phyloP scores from a whole-genome alignment of 805 yeast species.

The Candida maris region DNA sequence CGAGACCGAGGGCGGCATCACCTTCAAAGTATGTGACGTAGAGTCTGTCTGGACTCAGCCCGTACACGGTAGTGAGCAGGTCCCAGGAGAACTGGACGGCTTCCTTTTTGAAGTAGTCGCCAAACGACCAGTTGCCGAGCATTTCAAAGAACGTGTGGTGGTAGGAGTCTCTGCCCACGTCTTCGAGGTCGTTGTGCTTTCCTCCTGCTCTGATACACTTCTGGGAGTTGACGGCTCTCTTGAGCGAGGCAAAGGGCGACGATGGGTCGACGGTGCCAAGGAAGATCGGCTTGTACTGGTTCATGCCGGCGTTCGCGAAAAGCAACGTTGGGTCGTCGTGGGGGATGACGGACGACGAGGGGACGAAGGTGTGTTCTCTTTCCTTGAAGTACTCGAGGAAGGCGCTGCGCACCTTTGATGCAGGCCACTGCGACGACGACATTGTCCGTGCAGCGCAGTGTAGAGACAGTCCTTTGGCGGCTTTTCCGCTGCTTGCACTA shows the following conservation, averaged over 20 bases:
- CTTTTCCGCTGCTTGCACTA: neutral
- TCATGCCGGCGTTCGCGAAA: slow-evolving; percentile 99
- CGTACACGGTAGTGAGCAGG: slow-evolving; percentile 78
- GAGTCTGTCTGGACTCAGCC: slow-evolving; percentile 71
- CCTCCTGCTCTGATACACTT: slow-evolving; percentile 99
- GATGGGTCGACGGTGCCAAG: slow-evolving; percentile 96
- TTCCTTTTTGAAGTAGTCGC: slow-evolving; percentile 95
- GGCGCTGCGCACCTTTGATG: slow-evolving; percentile 62
- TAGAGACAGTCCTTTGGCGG: neutral
- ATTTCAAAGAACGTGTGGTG: slow-evolving; percentile 99
- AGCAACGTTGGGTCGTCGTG: slow-evolving; percentile 96
- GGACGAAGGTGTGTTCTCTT: slow-evolving; percentile 72
- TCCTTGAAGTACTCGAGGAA: slow-evolving; percentile 77
- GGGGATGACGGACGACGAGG: slow-evolving; percentile 93
- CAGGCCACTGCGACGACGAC: slow-evolving; percentile 38
- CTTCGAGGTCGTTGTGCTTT: slow-evolving; percentile 96
- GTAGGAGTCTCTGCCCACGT: slow-evolving; percentile 95
- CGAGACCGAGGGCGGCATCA: slow-evolving; percentile 74
- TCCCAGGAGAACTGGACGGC: slow-evolving; percentile 92
- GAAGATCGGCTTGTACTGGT: slow-evolving; percentile 96
- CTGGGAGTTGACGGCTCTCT: slow-evolving; percentile 92
- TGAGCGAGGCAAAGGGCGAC: slow-evolving; percentile 76
- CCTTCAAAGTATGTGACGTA: slow-evolving; percentile 98
- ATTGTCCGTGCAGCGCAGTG: slow-evolving; percentile 1
- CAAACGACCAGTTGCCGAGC: slow-evolving; percentile 99